Evolutionary conservation across 345 rosid species (phyloP), one percentile per base, ranked within the genome.

Genomic region (Isatis tinctoria): DNA sequence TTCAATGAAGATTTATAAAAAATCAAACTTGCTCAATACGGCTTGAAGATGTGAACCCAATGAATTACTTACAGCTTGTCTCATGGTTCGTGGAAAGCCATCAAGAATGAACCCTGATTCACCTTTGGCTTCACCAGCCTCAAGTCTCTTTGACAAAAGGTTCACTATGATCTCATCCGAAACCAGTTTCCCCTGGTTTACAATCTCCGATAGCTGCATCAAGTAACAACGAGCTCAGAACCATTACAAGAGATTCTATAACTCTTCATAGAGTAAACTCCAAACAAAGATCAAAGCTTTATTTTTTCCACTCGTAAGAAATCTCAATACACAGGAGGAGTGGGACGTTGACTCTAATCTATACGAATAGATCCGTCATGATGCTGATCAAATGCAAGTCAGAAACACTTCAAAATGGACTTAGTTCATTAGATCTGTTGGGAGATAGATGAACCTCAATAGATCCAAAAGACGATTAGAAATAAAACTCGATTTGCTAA

Each of bases 101-200:
- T 92, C 99, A 24, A 92, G 96, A 66, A 95, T 87, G 73, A 94
- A 95, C 5, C 97, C 96, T 3, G 92, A 83, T 87, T 92, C 97
- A n/a, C 96, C 97, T 80, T 83, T 87, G 1, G 87, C 84, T 76
- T 90, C 91, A 62, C 96, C 96, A 53, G 91, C 83, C 45, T 83
- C 83, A 11, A 95, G 93, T 69, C 98, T 85, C 79, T 92, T 92
- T 1, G 96, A 86, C 78, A 95, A 77, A 27, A 95, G 69, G 62
- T 78, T 83, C 2, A 92, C 73, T 28, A 92, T 86, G 58, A 86
- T 85, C 81, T 90, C 97, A 80, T 95, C 98, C 0, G 96, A 92
- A 32, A 95, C 97, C 79, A 95, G 77, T 66, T 90, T 81, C 18
- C 97, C 96, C 63, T 87, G 93, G 70, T 95, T 88, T 30, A 95